A percentile compares a stretch with the other conserved stretches of the same genome.
These are phyloP conservation scores for Serpula lacrymans DNA, from an alignment of 768 basidiomycete species.

Conservation along the genomic window DNA sequence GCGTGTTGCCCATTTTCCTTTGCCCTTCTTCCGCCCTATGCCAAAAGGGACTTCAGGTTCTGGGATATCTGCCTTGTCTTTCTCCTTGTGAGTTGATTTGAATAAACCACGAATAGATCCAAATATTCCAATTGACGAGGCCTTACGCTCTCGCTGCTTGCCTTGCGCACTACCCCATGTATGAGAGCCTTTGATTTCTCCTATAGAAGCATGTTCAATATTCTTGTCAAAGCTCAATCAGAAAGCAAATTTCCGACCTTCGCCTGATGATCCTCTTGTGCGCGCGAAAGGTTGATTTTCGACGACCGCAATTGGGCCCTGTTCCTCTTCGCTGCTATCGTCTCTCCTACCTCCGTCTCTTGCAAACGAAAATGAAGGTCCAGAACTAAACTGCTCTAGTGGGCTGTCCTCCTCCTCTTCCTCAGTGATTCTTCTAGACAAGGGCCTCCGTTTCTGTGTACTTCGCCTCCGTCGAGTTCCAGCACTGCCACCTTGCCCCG, in stretches of 20 bases:
- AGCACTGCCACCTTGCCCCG: not conserved
- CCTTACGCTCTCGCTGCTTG: slow-evolving; percentile 14
- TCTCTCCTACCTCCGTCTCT: not conserved
- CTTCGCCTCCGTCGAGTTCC: slow-evolving; percentile 4
- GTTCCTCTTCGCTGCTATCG: slow-evolving; percentile 18
- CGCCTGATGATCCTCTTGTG: no score
- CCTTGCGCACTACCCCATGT: not conserved
- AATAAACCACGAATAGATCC: slow-evolving; percentile 25
- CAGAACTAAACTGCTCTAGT: no score
- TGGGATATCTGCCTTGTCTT: slow-evolving; percentile 4
- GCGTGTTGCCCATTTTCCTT: slow-evolving; percentile 23
- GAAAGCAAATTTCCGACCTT: no score
- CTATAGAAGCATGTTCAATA: no score
- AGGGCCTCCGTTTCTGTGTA: slow-evolving; percentile 12
- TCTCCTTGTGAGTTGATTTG: slow-evolving; percentile 12
- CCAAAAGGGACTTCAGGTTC: no score
- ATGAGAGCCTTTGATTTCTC: no score
- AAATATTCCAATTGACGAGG: slow-evolving; percentile 21
- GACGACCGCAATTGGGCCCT: slow-evolving; percentile 17
- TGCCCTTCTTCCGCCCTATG: not conserved
- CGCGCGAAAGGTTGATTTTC: slow-evolving; percentile 25
- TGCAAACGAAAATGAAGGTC: not conserved
- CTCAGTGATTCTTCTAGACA: slow-evolving; percentile 23
- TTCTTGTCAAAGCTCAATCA: no score
- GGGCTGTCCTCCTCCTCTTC: slow-evolving; percentile 17